These are phyloP conservation scores for Paxillus involutus DNA, from an alignment of 768 basidiomycete genomes.

Conservation along the genomic window DNA sequence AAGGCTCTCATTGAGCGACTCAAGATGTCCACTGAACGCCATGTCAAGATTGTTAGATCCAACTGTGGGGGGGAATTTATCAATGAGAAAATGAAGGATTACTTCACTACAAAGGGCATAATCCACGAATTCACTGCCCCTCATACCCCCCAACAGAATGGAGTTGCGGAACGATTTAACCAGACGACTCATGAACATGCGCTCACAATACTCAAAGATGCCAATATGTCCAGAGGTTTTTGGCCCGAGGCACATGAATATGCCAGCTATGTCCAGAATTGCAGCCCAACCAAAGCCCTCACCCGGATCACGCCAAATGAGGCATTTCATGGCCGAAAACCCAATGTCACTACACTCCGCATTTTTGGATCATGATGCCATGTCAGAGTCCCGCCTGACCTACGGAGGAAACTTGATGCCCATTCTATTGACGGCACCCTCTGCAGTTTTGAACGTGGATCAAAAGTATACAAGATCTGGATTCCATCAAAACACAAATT, in stretches of 20 bases:
- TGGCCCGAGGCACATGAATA: background rate
- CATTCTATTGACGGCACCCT: constrained; percentile 6
- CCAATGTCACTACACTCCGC: constrained; percentile 17
- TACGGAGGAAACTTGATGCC: background rate
- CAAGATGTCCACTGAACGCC: background rate
- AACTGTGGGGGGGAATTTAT: constrained; percentile 17
- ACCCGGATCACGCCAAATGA: constrained; percentile 20
- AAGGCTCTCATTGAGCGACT: constrained; percentile 1
- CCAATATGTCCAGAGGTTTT: constrained; percentile 8
- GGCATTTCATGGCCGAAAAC: constrained; percentile 20
- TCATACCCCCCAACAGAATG: constrained; percentile 29
- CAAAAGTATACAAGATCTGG: constrained; percentile 10
- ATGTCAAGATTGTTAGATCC: background rate
- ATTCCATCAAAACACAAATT: background rate
- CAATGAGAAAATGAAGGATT: background rate
- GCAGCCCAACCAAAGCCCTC: constrained; percentile 6
- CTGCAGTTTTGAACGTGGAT: background rate
- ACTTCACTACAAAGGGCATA: constrained; percentile 2
- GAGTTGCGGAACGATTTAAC: constrained; percentile 29
- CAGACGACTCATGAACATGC: constrained; percentile 24
- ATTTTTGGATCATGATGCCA: constrained; percentile 21
- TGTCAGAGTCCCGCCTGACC: constrained; percentile 2
- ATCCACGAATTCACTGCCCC: constrained; percentile 5
- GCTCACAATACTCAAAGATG: constrained; percentile 22
- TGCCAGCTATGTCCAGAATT: constrained; percentile 4